Conservation (phyloP, 495 filamentous ascomycete genomes). For the Margaritispora aquatica region DNA sequence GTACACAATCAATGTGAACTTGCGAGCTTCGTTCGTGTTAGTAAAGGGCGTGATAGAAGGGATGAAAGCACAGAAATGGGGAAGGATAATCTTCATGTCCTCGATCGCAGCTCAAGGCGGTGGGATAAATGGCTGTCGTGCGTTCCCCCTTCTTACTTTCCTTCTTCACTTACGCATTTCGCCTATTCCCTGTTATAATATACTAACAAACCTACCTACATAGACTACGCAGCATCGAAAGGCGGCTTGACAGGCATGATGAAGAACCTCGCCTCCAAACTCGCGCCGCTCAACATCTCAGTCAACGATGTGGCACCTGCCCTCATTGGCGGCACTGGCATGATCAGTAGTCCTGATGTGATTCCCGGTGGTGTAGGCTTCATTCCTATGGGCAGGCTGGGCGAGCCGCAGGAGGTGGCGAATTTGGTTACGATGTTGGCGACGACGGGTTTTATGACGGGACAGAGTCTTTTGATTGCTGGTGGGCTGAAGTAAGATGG, state of each 20-base stretch:
- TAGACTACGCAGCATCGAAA: conserved; percentile 63
- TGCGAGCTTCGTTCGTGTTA: conserved; percentile 59
- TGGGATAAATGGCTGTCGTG: conserved; percentile 57
- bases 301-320: conserved; percentile 71
- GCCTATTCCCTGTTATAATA: background rate
- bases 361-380: conserved; percentile 44
- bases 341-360: conserved; percentile 51
- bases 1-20: conserved; percentile 56
- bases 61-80: conserved; percentile 59
- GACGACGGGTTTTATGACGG: conserved; percentile 64
- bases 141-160: conserved; percentile 23
- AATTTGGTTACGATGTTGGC: conserved; percentile 62
- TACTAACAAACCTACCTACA: background rate
- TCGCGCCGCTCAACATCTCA: conserved; percentile 59
- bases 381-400: conserved; percentile 57
- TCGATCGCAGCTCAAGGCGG: conserved; percentile 61
- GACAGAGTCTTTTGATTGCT: conserved; percentile 51
- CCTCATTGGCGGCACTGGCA: conserved; percentile 63
- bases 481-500: conserved; percentile 41
- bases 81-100: conserved; percentile 61
- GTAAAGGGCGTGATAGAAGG: conserved; percentile 57
- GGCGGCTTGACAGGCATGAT: conserved; percentile 58
- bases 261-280: conserved; percentile 55
- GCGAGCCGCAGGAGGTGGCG: conserved; percentile 57
- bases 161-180: too few relatives aligned